phyloP scores from a whole-genome alignment of 805 yeast genomes.

The Suhomyces tanzawaensis region DNA sequence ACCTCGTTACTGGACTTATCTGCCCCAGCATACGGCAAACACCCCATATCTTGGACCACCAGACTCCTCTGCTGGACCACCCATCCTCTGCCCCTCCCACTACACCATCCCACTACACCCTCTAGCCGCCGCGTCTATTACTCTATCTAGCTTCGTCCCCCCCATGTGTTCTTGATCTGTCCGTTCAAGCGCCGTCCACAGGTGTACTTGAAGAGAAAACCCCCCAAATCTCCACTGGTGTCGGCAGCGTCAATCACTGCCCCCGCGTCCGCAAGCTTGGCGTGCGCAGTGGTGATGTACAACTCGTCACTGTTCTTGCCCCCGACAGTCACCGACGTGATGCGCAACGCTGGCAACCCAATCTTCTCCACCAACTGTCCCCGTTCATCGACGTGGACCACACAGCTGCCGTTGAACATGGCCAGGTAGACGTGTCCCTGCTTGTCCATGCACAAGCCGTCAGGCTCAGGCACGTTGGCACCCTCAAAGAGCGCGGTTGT shows the following conservation, averaged over 20 bases:
- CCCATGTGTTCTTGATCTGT: conserved; percentile 28
- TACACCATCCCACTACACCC: background rate
- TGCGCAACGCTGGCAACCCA: conserved; percentile 55
- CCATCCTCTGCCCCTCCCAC: too few species aligned
- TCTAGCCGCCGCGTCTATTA: background rate
- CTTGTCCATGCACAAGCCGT: conserved; percentile 66
- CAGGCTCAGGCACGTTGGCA: conserved; percentile 58
- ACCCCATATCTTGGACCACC: too few species aligned
- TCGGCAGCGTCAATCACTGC: conserved; percentile 21
- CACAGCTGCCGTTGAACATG: conserved; percentile 58
- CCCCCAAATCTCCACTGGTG: conserved; percentile 54
- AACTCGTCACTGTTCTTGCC: conserved; percentile 49
- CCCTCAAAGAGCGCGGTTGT: conserved; percentile 14
- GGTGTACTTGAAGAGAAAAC: conserved; percentile 51
- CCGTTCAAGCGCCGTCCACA: conserved; percentile 29
- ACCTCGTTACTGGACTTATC: too few species aligned
- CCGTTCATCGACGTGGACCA: conserved; percentile 49
- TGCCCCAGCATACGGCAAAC: too few species aligned
- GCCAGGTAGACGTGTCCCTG: conserved; percentile 61
- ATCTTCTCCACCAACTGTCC: conserved; percentile 51
- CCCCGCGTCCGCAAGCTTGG: conserved; percentile 40
- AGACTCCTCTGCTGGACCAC: too few species aligned
- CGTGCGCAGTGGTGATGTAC: conserved; percentile 66
- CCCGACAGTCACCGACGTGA: conserved; percentile 70
- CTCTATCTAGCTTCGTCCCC: conserved; percentile 16